Base-by-base conservation (phyloP, 108 stramenopile species). In the Skeletonema costatum region DNA sequence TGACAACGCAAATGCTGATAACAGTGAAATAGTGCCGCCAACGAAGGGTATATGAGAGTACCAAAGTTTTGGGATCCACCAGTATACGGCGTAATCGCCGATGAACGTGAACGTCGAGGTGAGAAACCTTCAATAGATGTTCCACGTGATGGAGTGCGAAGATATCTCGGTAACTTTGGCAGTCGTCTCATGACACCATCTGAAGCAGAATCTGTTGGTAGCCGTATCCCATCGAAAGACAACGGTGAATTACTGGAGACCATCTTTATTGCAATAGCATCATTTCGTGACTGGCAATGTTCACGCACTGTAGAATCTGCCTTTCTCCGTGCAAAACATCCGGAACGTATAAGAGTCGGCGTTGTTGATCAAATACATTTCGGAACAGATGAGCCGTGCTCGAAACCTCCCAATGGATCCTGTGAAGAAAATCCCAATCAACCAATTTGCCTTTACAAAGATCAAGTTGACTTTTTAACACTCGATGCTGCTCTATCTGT, bases 221-320 rank as follows among this genome's bases (percentile, higher is more conserved):
- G 83, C 50, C 80, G 65, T 42, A 67, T 80, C 4, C 58, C 69
- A 12, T 75, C 39, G 1, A 64, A 72, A 69, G 21, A 21, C 12
- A 64, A 67, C 11, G 51, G 53, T 17, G 65, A 44, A 12, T 73
- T 66, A 25, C 71, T 88, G 0, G 87, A 91, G 46, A 95, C 93
- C 7, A 90, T 95, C 39, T 95, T 86, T 75, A 70, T 92, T 31
- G 86, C 88, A 32, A 79, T 95, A 16, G 91, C 93, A 14, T 86
- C 85, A 2, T 95, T 92, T 75, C 89, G 93, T 2, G 93, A 95
- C 74, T 87, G 75, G 38, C 91, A 95, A 83, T 95, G 93, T 68
- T 85, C 80, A 39, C 68, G 75, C 39, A 95, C 93, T 2, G 88
- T 95, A 6, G 90, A 91, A 69, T 87, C 87, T 51, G 74, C 87